Evolutionary conservation across 306 rosid species (phyloP).

Genomic region (Pyrus pyrifolia): DNA sequence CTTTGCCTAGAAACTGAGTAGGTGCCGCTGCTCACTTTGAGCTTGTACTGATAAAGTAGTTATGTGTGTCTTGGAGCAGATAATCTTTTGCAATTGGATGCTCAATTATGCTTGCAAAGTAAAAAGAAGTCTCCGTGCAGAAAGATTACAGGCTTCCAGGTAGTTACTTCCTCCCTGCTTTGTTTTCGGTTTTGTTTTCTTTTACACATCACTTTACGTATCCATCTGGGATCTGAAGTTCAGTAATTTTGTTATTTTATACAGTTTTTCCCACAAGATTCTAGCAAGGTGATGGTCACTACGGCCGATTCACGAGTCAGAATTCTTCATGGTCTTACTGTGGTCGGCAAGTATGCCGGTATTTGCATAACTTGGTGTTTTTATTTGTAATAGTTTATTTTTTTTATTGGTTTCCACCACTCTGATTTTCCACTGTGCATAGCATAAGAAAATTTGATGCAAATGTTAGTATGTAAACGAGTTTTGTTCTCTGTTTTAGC

Average conservation of each 20-base stretch:
- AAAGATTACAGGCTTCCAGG: slow-evolving; percentile 90
- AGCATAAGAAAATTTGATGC: neutral
- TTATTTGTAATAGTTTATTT: neutral
- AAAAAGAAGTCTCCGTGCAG: slow-evolving; percentile 75
- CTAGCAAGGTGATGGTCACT: slow-evolving; percentile 71
- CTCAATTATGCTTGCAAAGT: slow-evolving; percentile 44
- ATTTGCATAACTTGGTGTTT: neutral
- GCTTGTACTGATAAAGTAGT: neutral
- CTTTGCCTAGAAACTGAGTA: neutral
- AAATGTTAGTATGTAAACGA: neutral
- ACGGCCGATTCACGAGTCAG: slow-evolving; percentile 84
- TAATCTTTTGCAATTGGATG: slow-evolving; percentile 59
- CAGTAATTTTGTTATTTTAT: slow-evolving; percentile 15
- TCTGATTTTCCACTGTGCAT: neutral
- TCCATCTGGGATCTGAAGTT: neutral
- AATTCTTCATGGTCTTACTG: slow-evolving; percentile 64
- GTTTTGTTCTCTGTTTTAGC: neutral
- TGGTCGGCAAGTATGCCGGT: slow-evolving; percentile 81
- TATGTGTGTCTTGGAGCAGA: slow-evolving; percentile 43
- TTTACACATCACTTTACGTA: neutral
- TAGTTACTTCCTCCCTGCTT: slow-evolving; percentile 21
- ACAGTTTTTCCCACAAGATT: slow-evolving; percentile 75
- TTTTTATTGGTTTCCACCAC: neutral
- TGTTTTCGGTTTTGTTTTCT: slow-evolving; percentile 10
- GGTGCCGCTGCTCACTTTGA: neutral